Evolutionary conservation across 106 monocot genomes (phyloP).

Genomic region (Apostasia shenzhenica): DNA sequence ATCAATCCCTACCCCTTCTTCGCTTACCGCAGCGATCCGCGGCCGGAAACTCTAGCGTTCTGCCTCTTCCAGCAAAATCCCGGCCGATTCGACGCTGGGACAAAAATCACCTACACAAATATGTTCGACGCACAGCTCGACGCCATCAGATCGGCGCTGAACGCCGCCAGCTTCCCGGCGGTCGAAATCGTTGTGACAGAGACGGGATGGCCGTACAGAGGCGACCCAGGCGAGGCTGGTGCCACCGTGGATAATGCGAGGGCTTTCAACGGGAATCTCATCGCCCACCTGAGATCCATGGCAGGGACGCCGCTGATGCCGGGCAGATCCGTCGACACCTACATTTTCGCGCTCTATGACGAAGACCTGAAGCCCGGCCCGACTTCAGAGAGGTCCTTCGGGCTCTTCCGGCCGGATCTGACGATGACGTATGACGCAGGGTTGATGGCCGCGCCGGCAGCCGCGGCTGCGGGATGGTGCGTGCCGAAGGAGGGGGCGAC

Average conservation of each 20-base stretch:
- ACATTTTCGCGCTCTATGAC: conserved; percentile 68
- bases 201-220: conserved; percentile 75
- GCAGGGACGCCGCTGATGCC: conserved; percentile 73
- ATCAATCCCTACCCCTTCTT: conserved; percentile 82
- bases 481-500: conserved; percentile 38
- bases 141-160: conserved; percentile 49
- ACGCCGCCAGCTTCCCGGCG: conserved; percentile 27
- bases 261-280: conserved; percentile 39
- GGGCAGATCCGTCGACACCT: conserved; percentile 58
- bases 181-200: conserved; percentile 60
- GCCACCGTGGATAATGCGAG: conserved; percentile 58
- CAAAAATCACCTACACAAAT: conserved; percentile 54
- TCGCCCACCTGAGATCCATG: conserved; percentile 48
- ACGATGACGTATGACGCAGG: conserved; percentile 50
- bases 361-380: conserved; percentile 73
- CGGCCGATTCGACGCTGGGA: conserved; percentile 43
- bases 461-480: conserved; percentile 31
- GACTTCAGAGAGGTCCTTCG: conserved; percentile 57
- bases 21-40: conserved; percentile 55
- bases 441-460: conserved; percentile 10
- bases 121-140: conserved; percentile 85
- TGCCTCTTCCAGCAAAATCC: conserved; percentile 62
- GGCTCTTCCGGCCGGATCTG: conserved; percentile 55
- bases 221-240: conserved; percentile 44
- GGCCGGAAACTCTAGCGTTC: conserved; percentile 70